Base-by-base conservation (phyloP, 495 filamentous ascomycete species). In the Daldinia bambusicola region DNA sequence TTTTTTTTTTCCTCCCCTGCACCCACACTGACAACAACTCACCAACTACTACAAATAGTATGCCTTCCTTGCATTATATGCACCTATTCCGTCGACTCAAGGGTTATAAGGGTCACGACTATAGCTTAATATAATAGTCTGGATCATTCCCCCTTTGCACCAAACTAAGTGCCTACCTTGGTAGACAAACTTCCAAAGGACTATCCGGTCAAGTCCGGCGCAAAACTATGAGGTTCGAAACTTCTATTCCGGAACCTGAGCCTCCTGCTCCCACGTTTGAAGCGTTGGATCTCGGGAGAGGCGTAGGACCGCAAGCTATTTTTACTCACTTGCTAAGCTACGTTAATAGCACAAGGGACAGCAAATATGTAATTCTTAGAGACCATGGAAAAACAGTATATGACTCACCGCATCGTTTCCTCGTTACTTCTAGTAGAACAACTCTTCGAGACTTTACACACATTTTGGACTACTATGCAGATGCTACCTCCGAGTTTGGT, bases 21-120 rank as follows among this genome's bases (percentile, higher is more conserved):
- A 26, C 26, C 18, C 5, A 16, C 43, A 22, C 18, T 48, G 20
- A 48, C 34, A 48, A 48, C 26, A 26, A 26, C n/a, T n/a, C n/a
- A n/a, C n/a, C 43, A 48, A 48, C 18, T 48, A 48, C 6, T 48
- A 48, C 18, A 48, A 48, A 48, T 48, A 48, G 43, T 48, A 22
- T 48, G 22, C 20, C 43, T 2, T 48, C 43, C 43, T 16, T 48
- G 9, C 43, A 48, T 48, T 22, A 48, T 22, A 48, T 48, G 20
- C 37, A 36, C 6, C 13, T 40, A 40, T 20, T 48, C 18, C 20
- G 2, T 48, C 43, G 20, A 48, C 43, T 48, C 9, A 48, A 22
- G 43, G 43, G 43, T 22, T 18, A 22, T 9, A 48, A 22, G 43
- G 43, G 43, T 22, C 43, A 22, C 8, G 1, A 22, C 12, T 22